These are phyloP conservation scores for Exophiala calicioides DNA, from an alignment of 2,329 filamentous ascomycete genomes.

Conservation along the genomic window DNA sequence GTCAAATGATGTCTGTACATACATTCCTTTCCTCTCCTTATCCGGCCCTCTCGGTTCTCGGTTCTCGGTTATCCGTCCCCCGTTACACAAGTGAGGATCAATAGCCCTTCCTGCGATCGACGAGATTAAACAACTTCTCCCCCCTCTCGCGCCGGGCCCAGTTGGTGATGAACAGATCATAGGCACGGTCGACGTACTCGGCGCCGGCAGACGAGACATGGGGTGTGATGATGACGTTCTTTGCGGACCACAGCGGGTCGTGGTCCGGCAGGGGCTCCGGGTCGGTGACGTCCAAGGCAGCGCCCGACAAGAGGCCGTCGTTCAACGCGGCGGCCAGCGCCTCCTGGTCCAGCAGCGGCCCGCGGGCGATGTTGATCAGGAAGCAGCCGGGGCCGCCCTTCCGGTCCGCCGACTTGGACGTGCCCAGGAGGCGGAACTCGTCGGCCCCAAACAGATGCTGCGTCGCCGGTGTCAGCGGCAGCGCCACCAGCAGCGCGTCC, in stretches of 20 bases:
- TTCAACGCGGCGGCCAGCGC: slow-evolving; percentile 65
- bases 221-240: slow-evolving; percentile 69
- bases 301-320: slow-evolving; percentile 59
- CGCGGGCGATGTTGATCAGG: slow-evolving; percentile 71
- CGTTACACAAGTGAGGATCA: slow-evolving; percentile 36
- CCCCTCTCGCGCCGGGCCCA: slow-evolving; percentile 55
- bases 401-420: background rate
- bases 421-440: slow-evolving; percentile 55
- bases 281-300: slow-evolving; percentile 76
- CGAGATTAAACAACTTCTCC: slow-evolving; percentile 61
- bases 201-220: slow-evolving; percentile 61
- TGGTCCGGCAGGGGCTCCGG: slow-evolving; percentile 72
- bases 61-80: background rate
- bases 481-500: slow-evolving; percentile 58
- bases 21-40: background rate
- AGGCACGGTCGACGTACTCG: slow-evolving; percentile 58
- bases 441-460: slow-evolving; percentile 54
- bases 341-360: slow-evolving; percentile 61
- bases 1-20: too few species aligned
- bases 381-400: slow-evolving; percentile 33
- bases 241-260: slow-evolving; percentile 68
- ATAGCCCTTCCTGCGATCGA: slow-evolving; percentile 63
- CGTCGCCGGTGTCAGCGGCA: slow-evolving; percentile 61
- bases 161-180: slow-evolving; percentile 62
- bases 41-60: background rate